Percentiles rank a stretch among this genome's conserved stretches.
phyloP scores from a whole-genome alignment of 129 eudicot genomes.

The Flaveria brownii region DNA sequence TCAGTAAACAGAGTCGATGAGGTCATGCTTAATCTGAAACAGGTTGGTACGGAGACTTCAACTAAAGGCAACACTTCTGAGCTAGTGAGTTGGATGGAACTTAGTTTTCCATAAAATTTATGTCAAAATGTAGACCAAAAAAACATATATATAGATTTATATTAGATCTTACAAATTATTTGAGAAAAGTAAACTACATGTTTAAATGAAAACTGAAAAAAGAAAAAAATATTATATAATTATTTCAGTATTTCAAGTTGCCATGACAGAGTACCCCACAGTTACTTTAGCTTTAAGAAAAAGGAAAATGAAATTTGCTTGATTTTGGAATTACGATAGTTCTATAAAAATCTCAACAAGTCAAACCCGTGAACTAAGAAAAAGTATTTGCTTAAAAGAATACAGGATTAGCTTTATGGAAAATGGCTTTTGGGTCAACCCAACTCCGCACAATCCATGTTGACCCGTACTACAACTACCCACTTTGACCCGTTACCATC shows the following conservation, averaged over 20 bases:
- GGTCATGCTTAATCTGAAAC: too few species aligned
- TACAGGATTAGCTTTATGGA: neutral
- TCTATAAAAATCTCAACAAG: neutral
- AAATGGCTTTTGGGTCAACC: neutral
- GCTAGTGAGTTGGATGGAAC: neutral
- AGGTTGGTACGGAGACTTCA: too few species aligned
- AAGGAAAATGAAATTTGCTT: neutral
- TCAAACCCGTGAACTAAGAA: neutral
- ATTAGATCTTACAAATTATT: neutral
- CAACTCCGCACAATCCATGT: neutral
- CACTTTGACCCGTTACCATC: slow-evolving; percentile 2
- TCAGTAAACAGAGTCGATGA: too few species aligned
- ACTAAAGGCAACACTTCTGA: too few species aligned
- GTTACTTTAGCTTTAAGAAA: neutral
- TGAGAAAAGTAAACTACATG: neutral
- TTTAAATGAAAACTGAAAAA: neutral
- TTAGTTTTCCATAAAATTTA: neutral
- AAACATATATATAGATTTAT: neutral
- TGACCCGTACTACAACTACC: neutral
- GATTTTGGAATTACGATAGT: neutral
- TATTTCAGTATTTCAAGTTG: neutral
- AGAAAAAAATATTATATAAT: neutral
- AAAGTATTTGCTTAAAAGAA: neutral
- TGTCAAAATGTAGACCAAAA: neutral
- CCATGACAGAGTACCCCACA: neutral